Base-by-base conservation (phyloP, 208 protist species). In the Cochliopodium minus region DNA sequence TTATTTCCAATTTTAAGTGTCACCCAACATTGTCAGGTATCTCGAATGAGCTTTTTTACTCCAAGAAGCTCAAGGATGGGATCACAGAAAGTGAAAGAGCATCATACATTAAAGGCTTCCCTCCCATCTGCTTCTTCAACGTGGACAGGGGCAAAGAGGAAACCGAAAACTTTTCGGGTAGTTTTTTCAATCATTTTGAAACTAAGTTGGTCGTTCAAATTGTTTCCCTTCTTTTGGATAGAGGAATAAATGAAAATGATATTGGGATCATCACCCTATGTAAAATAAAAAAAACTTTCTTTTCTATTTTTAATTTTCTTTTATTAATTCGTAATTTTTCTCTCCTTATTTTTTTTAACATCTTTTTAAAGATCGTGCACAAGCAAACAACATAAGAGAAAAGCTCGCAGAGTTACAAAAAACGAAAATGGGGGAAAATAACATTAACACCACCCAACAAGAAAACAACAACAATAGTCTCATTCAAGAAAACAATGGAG, bases 201-300 rank as follows among this genome's bases (percentile, higher is more conserved):
- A 20, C 60, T 0, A 29, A 29, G 30, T n/a, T 67, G 5, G 48
- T 76, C 4, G 17, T 65, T 30, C 28, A 47, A 13, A 38, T 78
- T 3, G 56, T 73, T n/a, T 40, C 61, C 9, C 26, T 55, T 5
- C 30, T 79, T 3, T 36, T 67, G n/a, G 29, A 47, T 29, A 59
- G 34, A 22, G 59, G 56, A 30, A 57, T 76, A 0, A 32, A 36
- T 32, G 36, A 39, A 0, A 25, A 54, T n/a, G 30, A 74, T 46
- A 71, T 79, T 28, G 74, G 74, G 33, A 59, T 78, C 25, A 79
- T 79, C 45, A 47, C 61, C 39, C 26, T 79, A 5, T 79, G 62
- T 70, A 67, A 49, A 42, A 30, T 30, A 4, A 9, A 59, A 52
- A 11, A 28, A n/a, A 32, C 13, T 0, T 15, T 33, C n/a, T n/a